Conservation (phyloP, 2,329 filamentous ascomycete species). For the Xylaria arbuscula region DNA sequence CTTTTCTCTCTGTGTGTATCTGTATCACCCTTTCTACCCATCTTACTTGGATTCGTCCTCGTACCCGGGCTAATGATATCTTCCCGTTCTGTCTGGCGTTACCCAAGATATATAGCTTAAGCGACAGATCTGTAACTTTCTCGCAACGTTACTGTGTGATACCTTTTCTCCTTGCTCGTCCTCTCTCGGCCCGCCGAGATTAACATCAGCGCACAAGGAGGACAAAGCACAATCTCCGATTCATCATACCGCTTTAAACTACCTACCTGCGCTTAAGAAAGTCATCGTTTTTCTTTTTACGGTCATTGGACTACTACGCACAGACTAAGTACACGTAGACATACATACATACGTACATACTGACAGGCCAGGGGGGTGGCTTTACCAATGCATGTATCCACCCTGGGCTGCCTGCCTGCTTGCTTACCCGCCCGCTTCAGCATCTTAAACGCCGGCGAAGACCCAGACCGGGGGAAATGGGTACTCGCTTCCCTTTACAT, state of each 20-base stretch:
- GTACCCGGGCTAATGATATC: slow-evolving; percentile 35
- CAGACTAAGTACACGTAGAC: slow-evolving; percentile 9
- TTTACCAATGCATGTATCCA: slow-evolving; percentile 25
- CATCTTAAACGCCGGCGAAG: slow-evolving; percentile 12
- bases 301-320: not conserved
- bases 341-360: slow-evolving; percentile 14
- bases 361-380: not conserved
- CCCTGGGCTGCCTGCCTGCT: slow-evolving; percentile 18
- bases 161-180: not conserved
- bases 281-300: not conserved
- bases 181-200: slow-evolving; percentile 14
- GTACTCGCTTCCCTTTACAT: slow-evolving; percentile 18
- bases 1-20: slow-evolving; percentile 16
- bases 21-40: slow-evolving; percentile 9
- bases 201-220: slow-evolving; percentile 13
- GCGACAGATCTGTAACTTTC: not conserved
- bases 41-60: slow-evolving; percentile 10
- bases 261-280: slow-evolving; percentile 2
- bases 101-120: slow-evolving; percentile 15
- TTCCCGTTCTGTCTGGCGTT: slow-evolving; percentile 9
- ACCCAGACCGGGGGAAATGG: slow-evolving; percentile 9
- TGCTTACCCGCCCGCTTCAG: slow-evolving; percentile 24
- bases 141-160: slow-evolving; percentile 26
- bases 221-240: slow-evolving; percentile 3
- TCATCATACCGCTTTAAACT: slow-evolving; percentile 3